Evolutionary conservation across 2,329 filamentous ascomycete genomes (phyloP).

Genomic region (Penicillium palitans): DNA sequence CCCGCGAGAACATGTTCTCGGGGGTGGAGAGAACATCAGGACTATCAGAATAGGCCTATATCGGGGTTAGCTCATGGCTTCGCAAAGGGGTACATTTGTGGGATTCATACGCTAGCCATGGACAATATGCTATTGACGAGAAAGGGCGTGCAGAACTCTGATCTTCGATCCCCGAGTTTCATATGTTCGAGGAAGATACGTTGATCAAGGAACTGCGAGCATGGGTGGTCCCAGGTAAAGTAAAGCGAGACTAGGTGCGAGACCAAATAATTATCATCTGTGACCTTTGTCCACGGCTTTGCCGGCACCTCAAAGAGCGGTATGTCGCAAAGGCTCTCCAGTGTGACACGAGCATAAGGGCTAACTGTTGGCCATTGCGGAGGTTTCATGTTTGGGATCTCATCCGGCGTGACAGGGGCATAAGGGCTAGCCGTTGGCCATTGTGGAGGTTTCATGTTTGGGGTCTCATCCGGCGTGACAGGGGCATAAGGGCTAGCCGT

Average conservation of each 20-base stretch:
- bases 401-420: no score
- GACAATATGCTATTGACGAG: conserved; percentile 87
- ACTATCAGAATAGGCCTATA: conserved; percentile 42
- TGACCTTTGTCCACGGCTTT: conserved; percentile 72
- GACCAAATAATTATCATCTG: conserved; percentile 71
- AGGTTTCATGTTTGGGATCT: neutral
- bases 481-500: no score
- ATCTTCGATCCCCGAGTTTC: conserved; percentile 43
- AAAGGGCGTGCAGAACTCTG: conserved; percentile 76
- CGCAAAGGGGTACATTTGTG: neutral
- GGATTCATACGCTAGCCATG: conserved; percentile 37
- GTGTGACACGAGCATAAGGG: conserved; percentile 28
- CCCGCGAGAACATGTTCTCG: conserved; percentile 32
- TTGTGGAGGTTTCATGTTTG: no score
- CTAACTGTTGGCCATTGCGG: neutral
- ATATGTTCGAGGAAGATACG: conserved; percentile 67
- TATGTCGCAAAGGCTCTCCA: conserved; percentile 38
- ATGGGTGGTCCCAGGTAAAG: conserved; percentile 91
- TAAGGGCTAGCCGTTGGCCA: no score
- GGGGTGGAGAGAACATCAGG: conserved; percentile 31
- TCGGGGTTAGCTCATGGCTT: conserved; percentile 7
- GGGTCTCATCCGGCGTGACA: no score
- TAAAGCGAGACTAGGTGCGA: conserved; percentile 87
- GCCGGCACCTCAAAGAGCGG: conserved; percentile 37
- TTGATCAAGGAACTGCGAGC: conserved; percentile 75